These are phyloP conservation scores for Botrytis fragariae DNA, from an alignment of 2,329 filamentous ascomycete species.

Conservation along the genomic window DNA sequence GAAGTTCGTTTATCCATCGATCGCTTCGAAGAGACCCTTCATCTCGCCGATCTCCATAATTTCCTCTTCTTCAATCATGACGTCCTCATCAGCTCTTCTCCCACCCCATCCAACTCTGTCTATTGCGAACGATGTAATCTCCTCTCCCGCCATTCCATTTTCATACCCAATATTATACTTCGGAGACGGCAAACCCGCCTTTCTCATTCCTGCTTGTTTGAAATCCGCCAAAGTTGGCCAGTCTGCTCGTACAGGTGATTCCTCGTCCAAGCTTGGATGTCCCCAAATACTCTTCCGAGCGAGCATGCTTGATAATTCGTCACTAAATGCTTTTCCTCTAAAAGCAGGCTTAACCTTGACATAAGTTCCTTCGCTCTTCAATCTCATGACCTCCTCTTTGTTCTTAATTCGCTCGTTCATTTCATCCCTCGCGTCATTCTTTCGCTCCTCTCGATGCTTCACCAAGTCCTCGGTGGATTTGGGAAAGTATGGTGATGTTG, in stretches of 20 bases:
- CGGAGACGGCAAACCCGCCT: not conserved
- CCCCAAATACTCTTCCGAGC: not conserved
- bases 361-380: not conserved
- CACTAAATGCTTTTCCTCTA: not conserved
- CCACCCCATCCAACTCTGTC: not conserved
- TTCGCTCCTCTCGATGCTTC: slow-evolving; percentile 6
- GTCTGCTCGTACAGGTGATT: not conserved
- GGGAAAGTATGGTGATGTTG: not conserved
- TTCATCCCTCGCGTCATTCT: not conserved
- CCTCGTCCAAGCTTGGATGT: not conserved
- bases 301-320: not conserved
- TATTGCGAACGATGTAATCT: not conserved
- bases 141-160: not conserved
- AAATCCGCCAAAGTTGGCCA: slow-evolving; percentile 10
- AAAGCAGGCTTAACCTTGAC: not conserved
- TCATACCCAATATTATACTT: not conserved
- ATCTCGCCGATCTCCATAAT: not conserved
- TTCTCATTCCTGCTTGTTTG: not conserved
- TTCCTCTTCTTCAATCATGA: not conserved
- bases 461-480: not conserved
- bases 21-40: not conserved
- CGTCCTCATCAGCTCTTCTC: not conserved
- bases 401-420: slow-evolving; percentile 7
- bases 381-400: slow-evolving; percentile 5
- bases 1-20: not conserved